Evolutionary conservation across 345 rosid genomes (phyloP).

Genomic region (Syzygium grande): DNA sequence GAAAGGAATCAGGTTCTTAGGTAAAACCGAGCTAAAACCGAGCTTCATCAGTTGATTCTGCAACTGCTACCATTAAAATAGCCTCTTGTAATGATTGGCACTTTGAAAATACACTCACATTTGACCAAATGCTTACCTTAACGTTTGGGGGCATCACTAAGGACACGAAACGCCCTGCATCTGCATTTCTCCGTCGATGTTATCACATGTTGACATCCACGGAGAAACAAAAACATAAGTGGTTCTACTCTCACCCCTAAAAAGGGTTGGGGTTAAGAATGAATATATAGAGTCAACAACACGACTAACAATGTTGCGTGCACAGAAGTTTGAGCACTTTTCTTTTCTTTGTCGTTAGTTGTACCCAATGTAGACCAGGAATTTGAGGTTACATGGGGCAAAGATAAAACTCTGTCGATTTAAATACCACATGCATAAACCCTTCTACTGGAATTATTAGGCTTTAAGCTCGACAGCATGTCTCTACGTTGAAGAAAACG

Average conservation of each 20-base stretch:
- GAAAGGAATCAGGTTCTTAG: background rate
- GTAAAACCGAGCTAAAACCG: background rate
- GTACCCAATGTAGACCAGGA: background rate
- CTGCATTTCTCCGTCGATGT: no score
- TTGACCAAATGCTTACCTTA: background rate
- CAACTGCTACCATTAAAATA: background rate
- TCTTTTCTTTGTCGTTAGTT: background rate
- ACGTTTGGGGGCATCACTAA: background rate
- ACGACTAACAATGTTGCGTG: background rate
- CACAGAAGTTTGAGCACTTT: background rate
- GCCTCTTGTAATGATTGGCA: background rate
- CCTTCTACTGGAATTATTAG: background rate
- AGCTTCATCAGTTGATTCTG: background rate
- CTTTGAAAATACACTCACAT: background rate
- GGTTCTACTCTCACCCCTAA: background rate
- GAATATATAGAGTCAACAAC: background rate
- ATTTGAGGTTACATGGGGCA: background rate
- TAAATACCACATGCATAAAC: background rate
- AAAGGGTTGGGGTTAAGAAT: background rate
- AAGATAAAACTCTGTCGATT: background rate
- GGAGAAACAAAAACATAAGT: background rate
- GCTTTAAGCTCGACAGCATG: background rate
- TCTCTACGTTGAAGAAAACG: background rate
- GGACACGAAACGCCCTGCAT: no score
- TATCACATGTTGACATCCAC: background rate